These are phyloP conservation scores for Agapanthus africanus DNA, from an alignment of 106 monocot species.

Conservation along the genomic window DNA sequence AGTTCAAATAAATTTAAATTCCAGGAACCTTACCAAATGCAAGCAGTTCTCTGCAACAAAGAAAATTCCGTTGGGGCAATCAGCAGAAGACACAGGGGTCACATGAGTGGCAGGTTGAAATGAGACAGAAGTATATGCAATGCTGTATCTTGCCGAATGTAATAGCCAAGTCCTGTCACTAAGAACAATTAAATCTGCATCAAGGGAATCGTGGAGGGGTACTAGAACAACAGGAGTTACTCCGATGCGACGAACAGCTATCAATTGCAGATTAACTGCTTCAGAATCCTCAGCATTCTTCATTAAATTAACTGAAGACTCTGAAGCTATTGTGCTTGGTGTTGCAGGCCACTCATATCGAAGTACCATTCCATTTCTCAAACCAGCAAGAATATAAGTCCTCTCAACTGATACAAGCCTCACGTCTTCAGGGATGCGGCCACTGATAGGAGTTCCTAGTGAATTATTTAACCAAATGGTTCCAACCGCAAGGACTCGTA, in stretches of 20 bases:
- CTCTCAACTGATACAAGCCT: slow-evolving; percentile 63
- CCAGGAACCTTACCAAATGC: slow-evolving; percentile 95
- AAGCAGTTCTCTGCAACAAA: slow-evolving; percentile 83
- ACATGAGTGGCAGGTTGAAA: slow-evolving; percentile 90
- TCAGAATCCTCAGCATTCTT: slow-evolving; percentile 14
- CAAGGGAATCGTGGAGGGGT: slow-evolving; percentile 58
- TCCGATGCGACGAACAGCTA: slow-evolving; percentile 77
- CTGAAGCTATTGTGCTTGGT: neutral
- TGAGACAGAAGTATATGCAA: slow-evolving; percentile 80
- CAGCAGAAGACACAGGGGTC: slow-evolving; percentile 63
- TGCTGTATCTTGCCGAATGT: slow-evolving; percentile 67
- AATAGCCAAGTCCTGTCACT: slow-evolving; percentile 93
- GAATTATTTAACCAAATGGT: slow-evolving; percentile 64
- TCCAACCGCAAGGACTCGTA: slow-evolving; percentile 52
- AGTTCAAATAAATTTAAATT: no score
- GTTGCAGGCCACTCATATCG: slow-evolving; percentile 77
- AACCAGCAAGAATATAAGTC: slow-evolving; percentile 76
- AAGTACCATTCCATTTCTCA: slow-evolving; percentile 98
- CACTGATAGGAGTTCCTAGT: slow-evolving; percentile 57
- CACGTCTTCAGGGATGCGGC: slow-evolving; percentile 87
- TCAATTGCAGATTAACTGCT: slow-evolving; percentile 48
- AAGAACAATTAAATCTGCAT: slow-evolving; percentile 79
- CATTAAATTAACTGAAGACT: slow-evolving; percentile 8
- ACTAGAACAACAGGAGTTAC: slow-evolving; percentile 80
- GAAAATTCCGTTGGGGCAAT: slow-evolving; percentile 77